A percentile compares a stretch with the other conserved stretches of the same genome.
phyloP scores from a whole-genome alignment of 176 grass and related monocot genomes.

The Canna indica region DNA sequence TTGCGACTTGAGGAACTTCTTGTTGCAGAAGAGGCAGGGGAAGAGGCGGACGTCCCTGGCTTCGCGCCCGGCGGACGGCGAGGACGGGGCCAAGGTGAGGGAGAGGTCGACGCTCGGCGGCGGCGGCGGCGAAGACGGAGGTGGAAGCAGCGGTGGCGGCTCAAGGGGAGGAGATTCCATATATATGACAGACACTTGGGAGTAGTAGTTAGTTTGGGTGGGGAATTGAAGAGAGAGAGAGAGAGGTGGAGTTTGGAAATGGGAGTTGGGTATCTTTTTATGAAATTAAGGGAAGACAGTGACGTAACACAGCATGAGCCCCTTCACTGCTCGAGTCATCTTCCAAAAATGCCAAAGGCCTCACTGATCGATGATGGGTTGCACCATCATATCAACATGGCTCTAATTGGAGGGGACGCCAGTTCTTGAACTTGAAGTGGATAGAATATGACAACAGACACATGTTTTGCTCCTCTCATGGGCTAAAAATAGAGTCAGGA shows the following conservation, averaged over 20 bases:
- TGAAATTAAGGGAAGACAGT: not conserved
- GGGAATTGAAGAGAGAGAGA: too few species aligned
- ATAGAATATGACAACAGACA: too few species aligned
- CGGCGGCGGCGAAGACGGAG: conserved; percentile 18
- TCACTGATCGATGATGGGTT: not conserved
- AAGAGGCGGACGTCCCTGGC: conserved; percentile 53
- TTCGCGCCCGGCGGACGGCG: not conserved
- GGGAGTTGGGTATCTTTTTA: not conserved
- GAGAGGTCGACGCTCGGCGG: conserved; percentile 24
- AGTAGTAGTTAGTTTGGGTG: too few species aligned
- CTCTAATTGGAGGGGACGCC: too few species aligned
- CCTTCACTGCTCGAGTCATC: not conserved
- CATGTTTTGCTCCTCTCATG: too few species aligned
- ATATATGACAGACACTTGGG: too few species aligned
- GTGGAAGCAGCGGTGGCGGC: not conserved
- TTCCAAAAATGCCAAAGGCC: not conserved
- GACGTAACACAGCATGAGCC: not conserved
- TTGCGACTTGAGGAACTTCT: conserved; percentile 97
- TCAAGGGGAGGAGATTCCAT: conserved; percentile 7
- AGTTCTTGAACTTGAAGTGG: too few species aligned
- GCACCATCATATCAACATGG: not conserved
- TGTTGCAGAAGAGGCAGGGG: conserved; percentile 97
- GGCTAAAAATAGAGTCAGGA: too few species aligned
- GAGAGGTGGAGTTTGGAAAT: too few species aligned
- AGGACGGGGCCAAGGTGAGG: conserved; percentile 10